These are phyloP conservation scores for Penicillium sp. DNA, from an alignment of 2,329 filamentous ascomycete species.

Conservation along the genomic window DNA sequence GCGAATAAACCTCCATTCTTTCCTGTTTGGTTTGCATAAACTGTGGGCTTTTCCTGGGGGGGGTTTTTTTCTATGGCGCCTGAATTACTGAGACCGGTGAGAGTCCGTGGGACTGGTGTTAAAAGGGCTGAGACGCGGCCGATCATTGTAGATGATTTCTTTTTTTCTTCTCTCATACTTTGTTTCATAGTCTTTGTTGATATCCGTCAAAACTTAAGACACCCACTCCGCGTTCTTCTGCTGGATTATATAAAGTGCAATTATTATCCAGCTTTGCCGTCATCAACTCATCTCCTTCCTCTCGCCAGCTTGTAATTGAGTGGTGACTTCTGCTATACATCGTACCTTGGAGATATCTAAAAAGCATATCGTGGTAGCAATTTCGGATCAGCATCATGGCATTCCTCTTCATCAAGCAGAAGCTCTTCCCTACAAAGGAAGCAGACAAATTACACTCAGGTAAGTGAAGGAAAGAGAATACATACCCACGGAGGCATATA, in stretches of 20 bases:
- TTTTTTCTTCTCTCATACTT: background rate
- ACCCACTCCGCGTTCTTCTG: background rate
- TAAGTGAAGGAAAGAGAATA: conserved; percentile 6
- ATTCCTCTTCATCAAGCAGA: conserved; percentile 42
- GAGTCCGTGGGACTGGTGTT: conserved; percentile 1
- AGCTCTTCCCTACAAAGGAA: conserved; percentile 33
- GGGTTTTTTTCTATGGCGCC: conserved; percentile 2
- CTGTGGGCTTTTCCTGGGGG: conserved; percentile 1
- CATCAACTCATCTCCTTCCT: background rate
- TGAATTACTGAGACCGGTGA: conserved; percentile 2
- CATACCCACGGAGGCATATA: background rate
- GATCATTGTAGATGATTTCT: background rate
- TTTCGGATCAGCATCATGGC: conserved; percentile 29
- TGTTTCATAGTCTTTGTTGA: conserved; percentile 4
- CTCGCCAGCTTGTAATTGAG: background rate
- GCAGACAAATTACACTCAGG: conserved; percentile 15
- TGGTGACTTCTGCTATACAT: background rate
- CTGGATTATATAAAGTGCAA: background rate
- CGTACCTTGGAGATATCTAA: background rate
- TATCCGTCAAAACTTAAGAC: background rate
- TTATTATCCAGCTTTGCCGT: background rate
- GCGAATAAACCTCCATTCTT: conserved; percentile 13
- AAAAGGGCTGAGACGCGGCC: conserved; percentile 6
- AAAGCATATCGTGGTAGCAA: background rate
- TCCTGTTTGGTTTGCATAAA: conserved; percentile 3